phyloP scores from a whole-genome alignment of 2,329 filamentous ascomycete species.

The Onygenales sp. region DNA sequence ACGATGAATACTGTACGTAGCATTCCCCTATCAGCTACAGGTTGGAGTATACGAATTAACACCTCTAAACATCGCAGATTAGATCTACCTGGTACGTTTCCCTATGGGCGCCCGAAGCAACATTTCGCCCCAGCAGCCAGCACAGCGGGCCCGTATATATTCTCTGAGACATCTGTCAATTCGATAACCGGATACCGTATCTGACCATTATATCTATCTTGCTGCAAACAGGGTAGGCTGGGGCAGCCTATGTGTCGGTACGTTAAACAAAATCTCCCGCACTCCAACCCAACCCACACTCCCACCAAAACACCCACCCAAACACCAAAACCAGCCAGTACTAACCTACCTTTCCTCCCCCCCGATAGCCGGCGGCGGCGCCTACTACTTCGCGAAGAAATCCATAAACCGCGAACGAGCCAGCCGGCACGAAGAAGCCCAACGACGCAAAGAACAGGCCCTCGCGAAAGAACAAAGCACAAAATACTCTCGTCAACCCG shows the following conservation, averaged over 20 bases:
- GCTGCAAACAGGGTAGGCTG: constrained; percentile 64
- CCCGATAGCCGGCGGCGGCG: constrained; percentile 65
- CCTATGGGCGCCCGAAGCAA: not conserved
- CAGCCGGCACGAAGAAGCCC: constrained; percentile 54
- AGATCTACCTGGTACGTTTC: constrained; percentile 48
- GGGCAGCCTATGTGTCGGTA: constrained; percentile 80
- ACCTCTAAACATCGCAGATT: constrained; percentile 28
- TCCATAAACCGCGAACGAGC: constrained; percentile 86
- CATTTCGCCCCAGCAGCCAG: not conserved
- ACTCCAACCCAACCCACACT: not conserved
- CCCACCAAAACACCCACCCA: not conserved
- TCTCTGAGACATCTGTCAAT: not conserved
- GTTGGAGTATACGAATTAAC: not conserved
- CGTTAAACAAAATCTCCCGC: constrained; percentile 17
- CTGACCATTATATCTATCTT: constrained; percentile 11
- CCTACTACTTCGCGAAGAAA: constrained; percentile 93
- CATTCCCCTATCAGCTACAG: not conserved
- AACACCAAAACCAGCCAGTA: not conserved
- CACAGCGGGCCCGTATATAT: not conserved
- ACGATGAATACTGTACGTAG: constrained; percentile 45
- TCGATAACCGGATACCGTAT: not conserved
- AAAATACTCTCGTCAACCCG: constrained; percentile 10
- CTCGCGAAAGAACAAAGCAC: constrained; percentile 9
- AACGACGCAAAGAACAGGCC: constrained; percentile 21
- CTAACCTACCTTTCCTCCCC: not conserved